Evolutionary conservation across 2,329 filamentous ascomycete species (phyloP), one percentile per base, ranked within the genome.

Genomic region (Alternaria gansuensis): DNA sequence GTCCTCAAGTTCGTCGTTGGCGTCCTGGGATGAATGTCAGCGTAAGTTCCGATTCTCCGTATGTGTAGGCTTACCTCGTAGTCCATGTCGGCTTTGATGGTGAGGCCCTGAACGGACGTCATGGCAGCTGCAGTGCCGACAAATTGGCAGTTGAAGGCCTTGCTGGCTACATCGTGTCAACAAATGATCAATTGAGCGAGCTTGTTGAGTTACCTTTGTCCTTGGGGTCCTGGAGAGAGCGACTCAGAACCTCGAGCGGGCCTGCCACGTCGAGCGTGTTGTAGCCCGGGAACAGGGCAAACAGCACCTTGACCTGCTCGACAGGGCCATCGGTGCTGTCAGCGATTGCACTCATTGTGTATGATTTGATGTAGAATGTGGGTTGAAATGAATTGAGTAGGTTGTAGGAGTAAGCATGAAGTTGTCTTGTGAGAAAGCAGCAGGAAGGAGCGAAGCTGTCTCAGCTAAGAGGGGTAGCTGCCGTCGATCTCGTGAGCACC

Each of bases 21-120:
- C 91, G 74, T 94, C 90, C 55, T 58, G 37, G 14, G 33, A 5
- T n/a, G 13, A 10, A 31, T 33, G 55, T 58, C 24, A 58, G 55
- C 11, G 9, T 21, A 11, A 24, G 31, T 23, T 29, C 3, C 4
- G 24, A 33, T 11, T 9, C 23, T 26, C 5, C 14, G 24, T 14
- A 44, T 4, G 5, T 26, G 36, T 11, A 14, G 3, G 31, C 55
- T 26, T 49, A 58, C 55, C 74, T 90, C 90, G 83, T 86, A 92
- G 75, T 87, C 84, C 77, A 93, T 88, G 78, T 95, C 89, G 62
- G 90, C 87, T 71, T 86, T 86, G 77, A 95, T 82, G 68, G 87
- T 83, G 73, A 89, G 84, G 66, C 90, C 90, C 77, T 92, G 84
- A 54, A 77, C 77, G 43, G 84, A 84, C 57, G 79, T 80, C 70